Conservation (phyloP, 495 filamentous ascomycete genomes). For the Lepraria neglecta region DNA sequence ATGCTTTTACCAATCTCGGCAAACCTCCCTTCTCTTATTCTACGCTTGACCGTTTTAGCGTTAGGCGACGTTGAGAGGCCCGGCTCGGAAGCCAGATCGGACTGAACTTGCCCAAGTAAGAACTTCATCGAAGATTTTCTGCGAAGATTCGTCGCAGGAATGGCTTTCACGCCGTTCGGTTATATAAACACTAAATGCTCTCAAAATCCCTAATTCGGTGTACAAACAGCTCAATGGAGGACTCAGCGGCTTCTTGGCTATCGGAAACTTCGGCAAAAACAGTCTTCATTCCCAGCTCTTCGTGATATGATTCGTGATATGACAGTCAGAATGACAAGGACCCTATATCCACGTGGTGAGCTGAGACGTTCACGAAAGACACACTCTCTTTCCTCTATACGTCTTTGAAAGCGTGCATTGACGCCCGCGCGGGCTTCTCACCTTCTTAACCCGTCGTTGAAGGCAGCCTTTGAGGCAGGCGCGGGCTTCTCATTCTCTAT, state of each 20-base stretch:
- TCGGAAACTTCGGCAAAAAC: conserved; percentile 4
- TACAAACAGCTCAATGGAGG: conserved; percentile 1
- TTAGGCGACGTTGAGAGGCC: too few relatives aligned
- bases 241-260: not conserved
- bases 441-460: not conserved
- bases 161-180: not conserved
- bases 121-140: not conserved
- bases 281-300: not conserved
- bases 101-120: not conserved
- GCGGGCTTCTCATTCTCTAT: not conserved
- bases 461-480: not conserved
- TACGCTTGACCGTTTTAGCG: too few relatives aligned
- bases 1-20: too few relatives aligned
- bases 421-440: not conserved
- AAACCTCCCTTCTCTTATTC: too few relatives aligned
- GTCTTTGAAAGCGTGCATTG: not conserved
- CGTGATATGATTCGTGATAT: conserved; percentile 4
- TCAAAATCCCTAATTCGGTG: not conserved
- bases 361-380: not conserved
- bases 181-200: too few relatives aligned
- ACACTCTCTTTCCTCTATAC: not conserved
- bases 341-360: not conserved
- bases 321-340: not conserved
- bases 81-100: too few relatives aligned
- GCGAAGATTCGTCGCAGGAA: not conserved